A percentile compares a stretch with the other conserved stretches of the same genome.
These are phyloP conservation scores for Ceratocystis destructans DNA, from an alignment of 2,329 filamentous ascomycete genomes.

Conservation along the genomic window DNA sequence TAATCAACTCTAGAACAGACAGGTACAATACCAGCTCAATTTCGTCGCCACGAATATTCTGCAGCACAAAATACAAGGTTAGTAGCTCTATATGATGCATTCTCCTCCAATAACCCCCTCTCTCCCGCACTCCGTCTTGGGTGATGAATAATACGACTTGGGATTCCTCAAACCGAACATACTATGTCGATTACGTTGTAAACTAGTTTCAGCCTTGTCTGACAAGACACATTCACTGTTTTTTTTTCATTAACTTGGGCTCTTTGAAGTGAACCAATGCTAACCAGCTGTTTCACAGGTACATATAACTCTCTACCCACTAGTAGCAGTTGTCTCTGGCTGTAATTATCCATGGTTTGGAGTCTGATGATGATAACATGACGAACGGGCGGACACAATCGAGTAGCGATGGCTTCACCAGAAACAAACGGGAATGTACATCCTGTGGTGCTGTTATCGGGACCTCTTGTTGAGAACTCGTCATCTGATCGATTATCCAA, in stretches of 20 bases:
- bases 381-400: conserved; percentile 59
- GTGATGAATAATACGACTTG: conserved; percentile 51
- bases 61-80: conserved; percentile 34
- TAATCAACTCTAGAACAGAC: not conserved
- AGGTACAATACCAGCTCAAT: not conserved
- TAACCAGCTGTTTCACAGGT: conserved; percentile 18
- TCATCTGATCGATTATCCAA: conserved; percentile 43
- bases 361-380: conserved; percentile 46
- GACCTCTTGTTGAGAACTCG: conserved; percentile 53
- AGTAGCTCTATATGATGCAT: conserved; percentile 19
- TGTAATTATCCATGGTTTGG: conserved; percentile 20
- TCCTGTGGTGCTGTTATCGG: conserved; percentile 39
- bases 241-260: conserved; percentile 28
- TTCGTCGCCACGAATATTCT: not conserved
- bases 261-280: conserved; percentile 20
- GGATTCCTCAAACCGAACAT: conserved; percentile 57
- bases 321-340: not conserved
- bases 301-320: conserved; percentile 11
- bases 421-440: conserved; percentile 48
- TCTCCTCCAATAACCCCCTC: conserved; percentile 9
- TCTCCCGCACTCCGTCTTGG: conserved; percentile 25
- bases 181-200: conserved; percentile 48
- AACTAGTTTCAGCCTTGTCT: conserved; percentile 56
- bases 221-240: conserved; percentile 31
- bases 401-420: conserved; percentile 34